Base-by-base conservation (phyloP, 257 asterid genomes). In the Rauvolfia tetraphylla region DNA sequence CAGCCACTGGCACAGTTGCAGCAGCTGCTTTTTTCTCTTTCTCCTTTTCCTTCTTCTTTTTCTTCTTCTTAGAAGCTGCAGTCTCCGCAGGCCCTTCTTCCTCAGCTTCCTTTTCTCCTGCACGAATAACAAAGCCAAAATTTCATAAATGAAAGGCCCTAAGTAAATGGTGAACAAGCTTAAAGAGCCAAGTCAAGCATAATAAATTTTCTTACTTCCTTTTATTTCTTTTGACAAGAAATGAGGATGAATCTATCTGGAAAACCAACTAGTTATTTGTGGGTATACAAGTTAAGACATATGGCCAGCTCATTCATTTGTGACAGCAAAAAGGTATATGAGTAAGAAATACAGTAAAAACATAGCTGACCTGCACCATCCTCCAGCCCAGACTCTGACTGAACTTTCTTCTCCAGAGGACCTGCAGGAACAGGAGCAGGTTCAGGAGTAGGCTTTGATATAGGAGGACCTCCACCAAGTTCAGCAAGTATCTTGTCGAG, bases 401-500 rank as follows among this genome's bases (percentile, higher is more conserved):
- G 90, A 68, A 59, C 74, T 73, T 88, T 86, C 67, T 80, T 88
- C 62, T 49, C 90, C 36, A 79, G 76, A 61, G 83, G 84, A 56
- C 51, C 51, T 46, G 87, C 84, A 67, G 3, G 62, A 62, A 59
- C 77, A 46, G 46, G 18, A 23, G 17, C 53, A 11, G 53, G 44
- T 13, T 18, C 38, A 51, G 90, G 77, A 79, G 77, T 77, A 38
- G 84, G 82, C 79, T 81, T 82, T 34, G 87, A 39, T 33, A 66
- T 81, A 38, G 92, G 49, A 56, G 91, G 84, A 54, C 75, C 90
- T 58, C 73, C 97, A 81, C 90, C 98, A 84, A 92, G 88, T 79
- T 90, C 97, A 66, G 97, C 97, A 70, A 93, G 85, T 83, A 93
- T 82, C 76, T 89, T 89, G 75, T 93, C 97, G 63, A 90, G 81